A percentile compares a stretch with the other conserved stretches of the same genome.
Evolutionary conservation across 495 filamentous ascomycete genomes (phyloP).

Genomic region (Emericellopsis terricola): DNA sequence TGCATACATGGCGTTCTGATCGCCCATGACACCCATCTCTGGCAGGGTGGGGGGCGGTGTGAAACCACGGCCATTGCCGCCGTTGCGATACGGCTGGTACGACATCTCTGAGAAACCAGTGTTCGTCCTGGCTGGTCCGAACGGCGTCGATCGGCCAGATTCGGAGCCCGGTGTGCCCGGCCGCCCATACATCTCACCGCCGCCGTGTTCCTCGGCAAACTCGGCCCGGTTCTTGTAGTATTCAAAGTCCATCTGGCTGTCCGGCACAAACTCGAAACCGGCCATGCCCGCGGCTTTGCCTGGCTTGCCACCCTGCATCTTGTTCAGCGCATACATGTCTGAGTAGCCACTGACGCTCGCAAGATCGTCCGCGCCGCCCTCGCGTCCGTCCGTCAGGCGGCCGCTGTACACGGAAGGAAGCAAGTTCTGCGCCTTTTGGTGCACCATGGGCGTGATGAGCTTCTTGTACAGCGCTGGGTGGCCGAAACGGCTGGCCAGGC

Average conservation of each 20-base stretch:
- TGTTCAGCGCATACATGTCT: constrained; percentile 52
- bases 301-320: constrained; percentile 57
- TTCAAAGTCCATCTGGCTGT: constrained; percentile 79
- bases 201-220: constrained; percentile 75
- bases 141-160: constrained; percentile 12
- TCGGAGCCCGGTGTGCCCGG: constrained; percentile 45
- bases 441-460: constrained; percentile 90
- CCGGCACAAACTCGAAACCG: constrained; percentile 77
- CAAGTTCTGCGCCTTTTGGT: constrained; percentile 69
- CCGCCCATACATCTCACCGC: constrained; percentile 52
- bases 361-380: constrained; percentile 34
- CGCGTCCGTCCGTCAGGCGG: constrained; percentile 40
- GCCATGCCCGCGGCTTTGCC: constrained; percentile 42
- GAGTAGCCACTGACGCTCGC: constrained; percentile 47
- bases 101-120: neutral
- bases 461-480: constrained; percentile 81
- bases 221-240: constrained; percentile 81
- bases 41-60: neutral
- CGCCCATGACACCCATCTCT: neutral
- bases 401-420: constrained; percentile 69
- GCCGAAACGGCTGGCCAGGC: constrained; percentile 66
- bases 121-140: constrained; percentile 1
- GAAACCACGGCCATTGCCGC: neutral
- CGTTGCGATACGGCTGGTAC: neutral
- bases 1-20: constrained; percentile 19